A percentile compares a stretch with the other conserved stretches of the same genome.
phyloP scores from a whole-genome alignment of 176 grass and related monocot genomes.

The Musa acuminata region DNA sequence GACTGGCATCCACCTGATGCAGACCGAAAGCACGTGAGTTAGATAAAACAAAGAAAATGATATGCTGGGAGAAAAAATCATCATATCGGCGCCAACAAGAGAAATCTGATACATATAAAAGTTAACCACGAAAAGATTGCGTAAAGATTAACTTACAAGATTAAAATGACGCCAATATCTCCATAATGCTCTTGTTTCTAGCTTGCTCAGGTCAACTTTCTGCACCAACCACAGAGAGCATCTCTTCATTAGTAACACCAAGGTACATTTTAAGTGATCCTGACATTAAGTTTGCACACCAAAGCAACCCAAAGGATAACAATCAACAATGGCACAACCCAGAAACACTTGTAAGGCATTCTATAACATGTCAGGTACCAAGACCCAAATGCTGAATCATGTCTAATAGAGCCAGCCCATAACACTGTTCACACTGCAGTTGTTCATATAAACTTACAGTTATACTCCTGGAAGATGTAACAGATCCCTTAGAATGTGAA shows the following conservation, averaged over 20 bases:
- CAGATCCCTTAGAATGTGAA: slow-evolving; percentile 54
- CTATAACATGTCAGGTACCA: slow-evolving; percentile 12
- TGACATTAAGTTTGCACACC: too few relatives aligned
- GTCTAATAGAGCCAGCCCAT: neutral
- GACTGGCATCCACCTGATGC: slow-evolving; percentile 43
- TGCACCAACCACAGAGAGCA: slow-evolving; percentile 17
- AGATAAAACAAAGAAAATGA: too few relatives aligned
- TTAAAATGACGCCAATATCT: slow-evolving; percentile 86
- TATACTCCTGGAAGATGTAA: slow-evolving; percentile 39
- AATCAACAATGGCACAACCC: neutral
- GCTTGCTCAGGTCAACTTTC: slow-evolving; percentile 83
- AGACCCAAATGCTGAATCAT: neutral
- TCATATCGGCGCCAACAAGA: neutral
- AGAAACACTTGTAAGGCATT: slow-evolving; percentile 1
- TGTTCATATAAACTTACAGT: slow-evolving; percentile 23
- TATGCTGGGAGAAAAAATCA: slow-evolving; percentile 13
- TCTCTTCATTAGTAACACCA: slow-evolving; percentile 7
- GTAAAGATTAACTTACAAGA: slow-evolving; percentile 34
- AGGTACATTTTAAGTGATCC: slow-evolving; percentile 4
- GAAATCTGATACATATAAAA: neutral
- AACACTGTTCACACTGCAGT: too few relatives aligned
- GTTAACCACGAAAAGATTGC: neutral
- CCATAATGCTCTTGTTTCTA: slow-evolving; percentile 63
- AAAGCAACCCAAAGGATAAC: neutral
- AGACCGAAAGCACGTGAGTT: too few relatives aligned